Percentiles rank a stretch among this genome's conserved stretches.
phyloP scores from a whole-genome alignment of 805 yeast species.

The Maudiozyma saulgeensis region DNA sequence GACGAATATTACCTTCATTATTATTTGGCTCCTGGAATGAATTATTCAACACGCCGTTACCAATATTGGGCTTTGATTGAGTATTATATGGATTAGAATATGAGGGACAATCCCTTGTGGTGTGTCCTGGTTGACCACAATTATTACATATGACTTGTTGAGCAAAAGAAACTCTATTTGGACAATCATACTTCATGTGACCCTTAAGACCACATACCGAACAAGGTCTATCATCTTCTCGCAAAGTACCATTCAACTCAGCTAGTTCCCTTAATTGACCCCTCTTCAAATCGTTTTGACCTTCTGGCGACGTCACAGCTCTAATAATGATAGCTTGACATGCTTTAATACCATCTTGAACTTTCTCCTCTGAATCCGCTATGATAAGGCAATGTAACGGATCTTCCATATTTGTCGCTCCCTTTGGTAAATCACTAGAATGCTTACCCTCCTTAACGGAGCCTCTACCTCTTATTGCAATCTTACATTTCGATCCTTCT shows the following conservation, averaged over 20 bases:
- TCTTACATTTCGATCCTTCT: slow-evolving; percentile 75
- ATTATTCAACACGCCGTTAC: no score
- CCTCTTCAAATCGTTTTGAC: slow-evolving; percentile 84
- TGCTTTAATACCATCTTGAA: slow-evolving; percentile 62
- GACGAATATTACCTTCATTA: neutral
- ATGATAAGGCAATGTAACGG: slow-evolving; percentile 83
- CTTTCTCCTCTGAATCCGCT: slow-evolving; percentile 70
- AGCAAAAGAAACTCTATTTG: slow-evolving; percentile 39
- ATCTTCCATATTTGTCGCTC: slow-evolving; percentile 55
- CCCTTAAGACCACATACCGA: slow-evolving; percentile 57
- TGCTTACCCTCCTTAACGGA: slow-evolving; percentile 88
- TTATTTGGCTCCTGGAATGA: neutral
- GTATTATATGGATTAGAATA: slow-evolving; percentile 3
- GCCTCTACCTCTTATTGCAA: slow-evolving; percentile 91
- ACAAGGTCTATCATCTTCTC: slow-evolving; percentile 68
- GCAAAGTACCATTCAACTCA: slow-evolving; percentile 82
- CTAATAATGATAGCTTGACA: slow-evolving; percentile 70
- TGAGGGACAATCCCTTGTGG: slow-evolving; percentile 69
- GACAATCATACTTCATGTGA: slow-evolving; percentile 59
- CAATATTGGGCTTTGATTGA: neutral
- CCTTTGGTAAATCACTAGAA: slow-evolving; percentile 37
- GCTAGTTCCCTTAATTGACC: slow-evolving; percentile 90
- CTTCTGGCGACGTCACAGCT: slow-evolving; percentile 84
- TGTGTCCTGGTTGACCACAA: slow-evolving; percentile 82
- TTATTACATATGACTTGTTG: slow-evolving; percentile 56